Evolutionary conservation across 768 basidiomycete species (phyloP).

Genomic region (Pholiota conissans): DNA sequence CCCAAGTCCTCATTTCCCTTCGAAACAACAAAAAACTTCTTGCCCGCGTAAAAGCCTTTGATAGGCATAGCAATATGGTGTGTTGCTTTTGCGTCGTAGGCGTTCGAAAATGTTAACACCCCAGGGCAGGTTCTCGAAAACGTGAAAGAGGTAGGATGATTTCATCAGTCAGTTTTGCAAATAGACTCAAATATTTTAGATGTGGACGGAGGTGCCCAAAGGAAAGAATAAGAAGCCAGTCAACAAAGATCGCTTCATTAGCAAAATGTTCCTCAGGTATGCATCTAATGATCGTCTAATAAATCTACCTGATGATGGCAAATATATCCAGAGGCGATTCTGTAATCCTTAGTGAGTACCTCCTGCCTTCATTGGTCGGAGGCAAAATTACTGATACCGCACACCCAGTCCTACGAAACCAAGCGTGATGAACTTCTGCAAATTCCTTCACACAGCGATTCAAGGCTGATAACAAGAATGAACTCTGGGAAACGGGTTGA

Average conservation of each 20-base stretch:
- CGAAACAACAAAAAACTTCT: conserved; percentile 98
- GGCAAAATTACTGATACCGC: conserved; percentile 17
- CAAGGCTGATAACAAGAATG: neutral
- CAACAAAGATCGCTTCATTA: conserved; percentile 99
- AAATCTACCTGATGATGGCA: conserved; percentile 12
- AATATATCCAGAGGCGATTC: conserved; percentile 78
- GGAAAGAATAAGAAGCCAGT: conserved; percentile 99
- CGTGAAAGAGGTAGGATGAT: conserved; percentile 81
- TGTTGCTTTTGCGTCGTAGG: conserved; percentile 22
- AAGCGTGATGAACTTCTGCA: conserved; percentile 40
- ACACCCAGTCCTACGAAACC: conserved; percentile 69
- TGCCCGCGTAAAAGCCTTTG: conserved; percentile 96
- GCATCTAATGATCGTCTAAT: conserved; percentile 22
- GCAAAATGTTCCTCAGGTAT: conserved; percentile 96
- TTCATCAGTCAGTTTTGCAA: neutral
- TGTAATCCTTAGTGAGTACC: conserved; percentile 86
- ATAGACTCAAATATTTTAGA: conserved; percentile 48
- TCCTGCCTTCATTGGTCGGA: conserved; percentile 23
- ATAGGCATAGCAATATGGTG: conserved; percentile 98
- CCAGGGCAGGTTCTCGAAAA: conserved; percentile 84
- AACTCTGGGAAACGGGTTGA: neutral
- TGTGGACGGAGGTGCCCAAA: conserved; percentile 99
- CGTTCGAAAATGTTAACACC: conserved; percentile 13
- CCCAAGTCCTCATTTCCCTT: conserved; percentile 95
- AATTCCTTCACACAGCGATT: neutral